A percentile compares a stretch with the other conserved stretches of the same genome.
Conservation (phyloP, 2,329 filamentous ascomycete genomes). For the Nemania abortiva region DNA sequence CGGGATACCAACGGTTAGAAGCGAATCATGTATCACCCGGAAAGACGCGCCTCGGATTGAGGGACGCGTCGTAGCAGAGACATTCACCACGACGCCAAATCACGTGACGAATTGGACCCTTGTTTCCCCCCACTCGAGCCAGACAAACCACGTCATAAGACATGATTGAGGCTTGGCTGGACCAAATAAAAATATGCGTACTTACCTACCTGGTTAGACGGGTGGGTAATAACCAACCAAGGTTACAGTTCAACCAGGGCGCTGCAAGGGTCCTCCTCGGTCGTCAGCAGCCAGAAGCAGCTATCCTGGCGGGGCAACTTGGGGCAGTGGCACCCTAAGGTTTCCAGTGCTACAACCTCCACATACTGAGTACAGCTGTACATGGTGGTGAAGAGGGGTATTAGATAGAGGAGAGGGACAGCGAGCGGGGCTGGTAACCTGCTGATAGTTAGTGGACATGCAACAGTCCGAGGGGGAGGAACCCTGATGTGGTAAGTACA, state of each 20-base stretch:
- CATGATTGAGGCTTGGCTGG: conserved; percentile 15
- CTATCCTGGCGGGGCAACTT: conserved; percentile 17
- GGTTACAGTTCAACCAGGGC: background rate
- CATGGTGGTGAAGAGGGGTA: background rate
- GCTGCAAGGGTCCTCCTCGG: conserved; percentile 13
- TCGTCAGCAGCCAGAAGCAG: background rate
- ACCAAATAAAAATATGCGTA: background rate
- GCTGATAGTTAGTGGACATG: conserved; percentile 11
- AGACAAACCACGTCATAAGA: conserved; percentile 22
- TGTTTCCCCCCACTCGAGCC: background rate
- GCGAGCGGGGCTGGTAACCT: conserved; percentile 18
- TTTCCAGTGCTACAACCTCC: background rate
- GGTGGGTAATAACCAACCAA: background rate
- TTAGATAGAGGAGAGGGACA: background rate
- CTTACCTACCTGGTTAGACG: background rate
- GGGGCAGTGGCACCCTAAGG: background rate
- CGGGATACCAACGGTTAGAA: background rate
- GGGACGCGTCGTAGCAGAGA: conserved; percentile 31
- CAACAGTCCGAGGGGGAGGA: background rate
- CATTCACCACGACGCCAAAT: conserved; percentile 35
- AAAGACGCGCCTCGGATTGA: conserved; percentile 10
- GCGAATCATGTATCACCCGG: background rate
- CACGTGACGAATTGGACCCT: conserved; percentile 35
- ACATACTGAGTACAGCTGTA: too few relatives aligned
- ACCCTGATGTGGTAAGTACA: background rate